Evolutionary conservation across 176 grass and related monocot species (phyloP).

Genomic region (Guadua angustifolia): DNA sequence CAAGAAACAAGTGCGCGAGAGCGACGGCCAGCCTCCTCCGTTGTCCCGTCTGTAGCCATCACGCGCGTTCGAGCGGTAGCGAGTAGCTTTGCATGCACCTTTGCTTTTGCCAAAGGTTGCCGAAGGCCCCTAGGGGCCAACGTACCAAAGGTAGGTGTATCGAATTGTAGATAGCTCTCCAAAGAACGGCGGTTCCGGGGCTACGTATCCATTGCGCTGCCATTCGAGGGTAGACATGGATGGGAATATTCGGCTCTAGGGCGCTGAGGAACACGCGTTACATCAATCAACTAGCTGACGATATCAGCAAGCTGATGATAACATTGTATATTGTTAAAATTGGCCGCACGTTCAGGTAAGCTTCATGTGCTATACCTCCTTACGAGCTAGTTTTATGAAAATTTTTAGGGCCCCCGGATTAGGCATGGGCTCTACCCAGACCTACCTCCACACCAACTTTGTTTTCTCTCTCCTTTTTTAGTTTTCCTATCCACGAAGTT

Average conservation of each 20-base stretch:
- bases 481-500: not conserved
- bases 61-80: not conserved
- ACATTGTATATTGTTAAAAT: not conserved
- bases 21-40: not conserved
- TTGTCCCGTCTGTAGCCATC: not conserved
- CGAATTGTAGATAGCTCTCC: too few species aligned
- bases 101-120: constrained; percentile 36
- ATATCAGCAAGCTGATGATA: not conserved
- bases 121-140: not conserved
- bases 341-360: not conserved
- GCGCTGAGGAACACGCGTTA: not conserved
- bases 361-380: not conserved
- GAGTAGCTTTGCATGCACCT: not conserved
- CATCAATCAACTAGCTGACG: not conserved
- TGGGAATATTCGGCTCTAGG: not conserved
- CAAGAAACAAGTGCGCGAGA: not conserved
- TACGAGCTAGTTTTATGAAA: not conserved
- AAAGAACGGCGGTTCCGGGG: not conserved
- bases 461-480: not conserved
- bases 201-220: not conserved
- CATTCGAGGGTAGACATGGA: not conserved
- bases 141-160: not conserved
- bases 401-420: not conserved
- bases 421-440: too few species aligned
- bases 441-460: too few species aligned